A percentile compares a stretch with the other conserved stretches of the same genome.
These are phyloP conservation scores for Penicillium goetzii DNA, from an alignment of 495 filamentous ascomycete species.

Conservation along the genomic window DNA sequence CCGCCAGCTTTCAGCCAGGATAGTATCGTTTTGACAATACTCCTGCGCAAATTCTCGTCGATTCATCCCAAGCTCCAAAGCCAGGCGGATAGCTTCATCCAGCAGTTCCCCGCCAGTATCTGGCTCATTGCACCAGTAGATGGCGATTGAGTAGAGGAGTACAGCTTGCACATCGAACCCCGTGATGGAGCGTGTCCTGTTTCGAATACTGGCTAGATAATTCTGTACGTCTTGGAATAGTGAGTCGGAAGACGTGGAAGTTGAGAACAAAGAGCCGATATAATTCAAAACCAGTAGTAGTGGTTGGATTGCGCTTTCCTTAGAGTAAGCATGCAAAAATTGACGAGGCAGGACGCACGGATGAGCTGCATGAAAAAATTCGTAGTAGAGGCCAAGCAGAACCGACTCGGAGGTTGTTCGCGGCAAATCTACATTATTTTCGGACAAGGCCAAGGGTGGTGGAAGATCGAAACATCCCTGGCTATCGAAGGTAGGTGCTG, in stretches of 20 bases:
- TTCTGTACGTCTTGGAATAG: neutral
- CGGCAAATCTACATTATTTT: neutral
- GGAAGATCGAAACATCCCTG: neutral
- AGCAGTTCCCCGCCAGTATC: conserved; percentile 22
- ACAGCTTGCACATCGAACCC: conserved; percentile 32
- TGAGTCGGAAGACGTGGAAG: neutral
- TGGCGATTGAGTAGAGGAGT: conserved; percentile 28
- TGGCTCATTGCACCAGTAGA: conserved; percentile 31
- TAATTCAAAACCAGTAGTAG: neutral
- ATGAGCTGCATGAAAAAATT: conserved; percentile 29
- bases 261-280: neutral
- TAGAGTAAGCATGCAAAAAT: conserved; percentile 16
- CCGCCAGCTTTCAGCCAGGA: conserved; percentile 32
- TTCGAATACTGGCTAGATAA: neutral
- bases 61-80: conserved; percentile 3
- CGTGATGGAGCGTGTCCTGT: neutral
- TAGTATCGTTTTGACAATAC: neutral
- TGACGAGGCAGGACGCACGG: conserved; percentile 27
- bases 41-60: neutral
- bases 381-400: conserved; percentile 15
- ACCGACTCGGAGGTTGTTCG: neutral
- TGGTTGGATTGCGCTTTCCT: neutral
- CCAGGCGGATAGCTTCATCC: conserved; percentile 10
- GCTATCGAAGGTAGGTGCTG: neutral
- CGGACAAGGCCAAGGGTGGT: neutral